phyloP scores from a whole-genome alignment of 78 protist genomes.

The Dictyostelium discoideum region DNA sequence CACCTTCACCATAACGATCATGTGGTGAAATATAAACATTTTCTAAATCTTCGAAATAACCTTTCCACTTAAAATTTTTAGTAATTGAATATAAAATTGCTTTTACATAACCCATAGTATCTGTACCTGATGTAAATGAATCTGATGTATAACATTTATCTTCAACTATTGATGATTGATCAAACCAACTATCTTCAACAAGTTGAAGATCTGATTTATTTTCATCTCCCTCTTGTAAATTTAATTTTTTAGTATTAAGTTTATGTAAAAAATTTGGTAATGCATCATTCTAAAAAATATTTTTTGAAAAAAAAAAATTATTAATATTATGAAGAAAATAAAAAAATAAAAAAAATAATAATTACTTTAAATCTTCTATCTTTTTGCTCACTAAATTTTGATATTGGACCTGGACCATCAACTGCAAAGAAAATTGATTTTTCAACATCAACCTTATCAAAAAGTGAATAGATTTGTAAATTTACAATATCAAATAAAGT shows the following conservation, averaged over 20 bases:
- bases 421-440: not conserved
- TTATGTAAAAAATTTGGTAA: not conserved
- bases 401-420: slow-evolving; percentile 62
- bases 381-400: slow-evolving; percentile 45
- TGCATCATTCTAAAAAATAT: not conserved
- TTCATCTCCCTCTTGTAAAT: not conserved
- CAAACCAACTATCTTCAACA: not conserved
- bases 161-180: not conserved
- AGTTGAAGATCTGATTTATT: not conserved
- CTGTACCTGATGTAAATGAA: slow-evolving; percentile 58
- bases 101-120: slow-evolving; percentile 13
- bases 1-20: slow-evolving; percentile 62
- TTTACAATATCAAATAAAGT: not conserved
- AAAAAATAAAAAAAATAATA: not conserved
- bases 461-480: not conserved
- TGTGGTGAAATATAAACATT: not conserved
- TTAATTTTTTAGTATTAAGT: not conserved
- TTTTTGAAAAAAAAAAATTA: too few relatives aligned
- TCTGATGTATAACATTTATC: not conserved
- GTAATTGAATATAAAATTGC: not conserved
- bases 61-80: not conserved
- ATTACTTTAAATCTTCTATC: slow-evolving; percentile 31
- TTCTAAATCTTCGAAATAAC: not conserved
- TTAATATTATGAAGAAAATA: too few relatives aligned
- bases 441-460: not conserved